Conservation (phyloP, 805 yeast genomes). For the Dipodascopsis uninucleata region DNA sequence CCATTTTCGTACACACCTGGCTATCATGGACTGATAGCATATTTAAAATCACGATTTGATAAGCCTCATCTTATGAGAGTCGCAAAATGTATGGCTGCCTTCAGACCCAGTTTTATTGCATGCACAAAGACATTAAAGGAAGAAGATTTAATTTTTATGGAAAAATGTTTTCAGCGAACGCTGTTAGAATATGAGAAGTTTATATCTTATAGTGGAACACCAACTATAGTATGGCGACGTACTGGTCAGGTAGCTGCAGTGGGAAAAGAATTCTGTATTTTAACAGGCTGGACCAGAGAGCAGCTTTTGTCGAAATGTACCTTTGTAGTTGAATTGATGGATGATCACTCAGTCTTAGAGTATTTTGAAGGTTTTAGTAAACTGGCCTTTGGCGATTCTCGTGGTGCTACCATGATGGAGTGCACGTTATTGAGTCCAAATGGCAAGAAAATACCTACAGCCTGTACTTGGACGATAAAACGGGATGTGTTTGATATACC, state of each 20-base stretch:
- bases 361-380: conserved; percentile 81
- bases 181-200: conserved; percentile 82
- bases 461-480: conserved; percentile 88
- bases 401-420: conserved; percentile 83
- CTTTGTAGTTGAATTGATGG: conserved; percentile 63
- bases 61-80: conserved; percentile 68
- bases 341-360: conserved; percentile 79
- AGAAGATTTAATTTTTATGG: conserved; percentile 91
- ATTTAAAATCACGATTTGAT: conserved; percentile 67
- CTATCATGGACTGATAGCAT: conserved; percentile 73
- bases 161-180: conserved; percentile 92
- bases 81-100: conserved; percentile 85
- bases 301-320: conserved; percentile 63
- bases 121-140: conserved; percentile 84
- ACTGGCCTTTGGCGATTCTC: conserved; percentile 85
- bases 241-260: conserved; percentile 94
- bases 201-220: conserved; percentile 82
- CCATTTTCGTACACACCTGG: conserved; percentile 93
- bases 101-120: conserved; percentile 89
- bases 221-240: conserved; percentile 92
- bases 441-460: conserved; percentile 54
- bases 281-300: conserved; percentile 85
- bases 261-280: conserved; percentile 85
- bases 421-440: conserved; percentile 67
- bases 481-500: conserved; percentile 96